Conservation (phyloP, 2,329 filamentous ascomycete species). For the Bertia moriformis region DNA sequence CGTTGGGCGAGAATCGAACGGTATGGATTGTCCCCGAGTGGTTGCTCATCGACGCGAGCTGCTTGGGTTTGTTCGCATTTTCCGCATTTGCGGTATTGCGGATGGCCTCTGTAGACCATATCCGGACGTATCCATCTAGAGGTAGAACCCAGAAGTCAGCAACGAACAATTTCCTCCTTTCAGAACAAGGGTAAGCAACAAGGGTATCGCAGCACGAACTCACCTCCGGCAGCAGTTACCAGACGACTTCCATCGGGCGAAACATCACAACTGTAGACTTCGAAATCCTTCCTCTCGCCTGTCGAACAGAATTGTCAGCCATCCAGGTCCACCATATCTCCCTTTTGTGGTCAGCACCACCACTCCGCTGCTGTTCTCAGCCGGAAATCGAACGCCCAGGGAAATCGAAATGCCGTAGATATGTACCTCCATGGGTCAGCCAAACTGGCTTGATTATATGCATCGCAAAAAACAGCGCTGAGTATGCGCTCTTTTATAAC, state of each 20-base stretch:
- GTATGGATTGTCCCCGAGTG: slow-evolving; percentile 95
- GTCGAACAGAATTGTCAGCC: slow-evolving; percentile 4
- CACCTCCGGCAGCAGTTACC: slow-evolving; percentile 76
- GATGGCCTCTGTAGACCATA: slow-evolving; percentile 94
- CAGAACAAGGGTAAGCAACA: neutral
- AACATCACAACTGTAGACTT: slow-evolving; percentile 96
- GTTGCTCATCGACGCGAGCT: slow-evolving; percentile 95
- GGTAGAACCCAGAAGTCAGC: neutral
- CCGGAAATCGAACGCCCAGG: slow-evolving; percentile 9
- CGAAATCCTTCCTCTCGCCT: slow-evolving; percentile 95
- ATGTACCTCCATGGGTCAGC: slow-evolving; percentile 78
- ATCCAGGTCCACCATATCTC: no score
- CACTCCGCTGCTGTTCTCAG: slow-evolving; percentile 5
- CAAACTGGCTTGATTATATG: slow-evolving; percentile 87
- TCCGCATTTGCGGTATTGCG: slow-evolving; percentile 46
- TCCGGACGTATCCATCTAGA: slow-evolving; percentile 72
- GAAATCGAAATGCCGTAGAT: slow-evolving; percentile 2
- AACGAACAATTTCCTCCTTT: neutral
- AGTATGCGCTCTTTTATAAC: no score
- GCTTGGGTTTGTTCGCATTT: slow-evolving; percentile 63
- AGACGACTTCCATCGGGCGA: slow-evolving; percentile 85
- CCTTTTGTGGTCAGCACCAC: no score
- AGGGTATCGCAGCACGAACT: no score
- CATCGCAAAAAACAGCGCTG: slow-evolving; percentile 47
- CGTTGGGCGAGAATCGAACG: slow-evolving; percentile 89